Evolutionary conservation across 352 stramenopile species (phyloP).

Genomic region (Chrysophaeum taylorii): DNA sequence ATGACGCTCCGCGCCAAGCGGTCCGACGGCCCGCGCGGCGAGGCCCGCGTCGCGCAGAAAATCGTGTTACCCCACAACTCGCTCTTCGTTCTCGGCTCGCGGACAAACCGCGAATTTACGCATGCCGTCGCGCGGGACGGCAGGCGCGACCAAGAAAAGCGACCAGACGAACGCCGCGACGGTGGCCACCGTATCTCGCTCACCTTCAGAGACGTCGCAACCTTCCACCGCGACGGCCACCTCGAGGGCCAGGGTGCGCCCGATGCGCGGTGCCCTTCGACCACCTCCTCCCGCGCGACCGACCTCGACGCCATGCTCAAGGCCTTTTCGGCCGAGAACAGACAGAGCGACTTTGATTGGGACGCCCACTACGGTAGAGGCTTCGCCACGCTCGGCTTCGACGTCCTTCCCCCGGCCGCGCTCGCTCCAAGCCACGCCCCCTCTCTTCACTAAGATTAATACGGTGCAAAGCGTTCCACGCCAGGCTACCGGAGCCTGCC

Average conservation of each 20-base stretch:
- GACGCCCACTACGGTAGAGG: constrained; percentile 6
- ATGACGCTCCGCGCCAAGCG: neutral
- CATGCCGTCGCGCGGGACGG: constrained; percentile 7
- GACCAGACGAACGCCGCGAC: neutral
- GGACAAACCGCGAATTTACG: neutral
- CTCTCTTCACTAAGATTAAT: too few relatives aligned
- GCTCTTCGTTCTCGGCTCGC: constrained; percentile 14
- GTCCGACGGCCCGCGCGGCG: neutral
- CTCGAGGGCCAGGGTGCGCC: constrained; percentile 17
- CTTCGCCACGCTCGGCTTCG: constrained; percentile 12
- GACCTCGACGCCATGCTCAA: constrained; percentile 3
- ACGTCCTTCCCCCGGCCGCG: too few relatives aligned
- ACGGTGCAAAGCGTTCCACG: too few relatives aligned
- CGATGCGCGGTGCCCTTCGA: neutral
- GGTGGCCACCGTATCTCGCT: constrained; percentile 13
- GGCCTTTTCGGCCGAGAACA: constrained; percentile 14
- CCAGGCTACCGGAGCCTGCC: too few relatives aligned
- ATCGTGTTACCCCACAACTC: constrained; percentile 14
- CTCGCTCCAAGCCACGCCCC: too few relatives aligned
- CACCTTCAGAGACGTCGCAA: constrained; percentile 6
- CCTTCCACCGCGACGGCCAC: constrained; percentile 1
- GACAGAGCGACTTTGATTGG: constrained; percentile 10
- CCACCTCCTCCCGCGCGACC: neutral
- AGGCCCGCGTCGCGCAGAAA: neutral
- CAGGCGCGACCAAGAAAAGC: neutral